A percentile compares a stretch with the other conserved stretches of the same genome.
Evolutionary conservation across 2,329 filamentous ascomycete genomes (phyloP).

Genomic region (Eutypella sp.): DNA sequence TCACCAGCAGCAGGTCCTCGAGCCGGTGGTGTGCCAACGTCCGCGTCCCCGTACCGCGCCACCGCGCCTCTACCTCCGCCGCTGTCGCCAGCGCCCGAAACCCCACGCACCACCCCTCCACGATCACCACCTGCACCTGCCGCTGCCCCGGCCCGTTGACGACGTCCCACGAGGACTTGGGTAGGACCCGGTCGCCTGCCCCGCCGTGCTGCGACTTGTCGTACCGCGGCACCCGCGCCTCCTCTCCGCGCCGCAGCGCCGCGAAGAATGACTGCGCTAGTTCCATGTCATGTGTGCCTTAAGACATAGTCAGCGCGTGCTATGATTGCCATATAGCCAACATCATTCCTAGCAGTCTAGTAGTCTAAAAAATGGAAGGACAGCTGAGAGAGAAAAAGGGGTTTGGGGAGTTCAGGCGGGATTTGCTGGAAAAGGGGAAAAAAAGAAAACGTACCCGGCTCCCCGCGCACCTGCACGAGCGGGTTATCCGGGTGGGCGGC

Average conservation of each 20-base stretch:
- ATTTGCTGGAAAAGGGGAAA: constrained; percentile 6
- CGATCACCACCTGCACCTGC: constrained; percentile 62
- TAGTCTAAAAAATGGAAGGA: no score
- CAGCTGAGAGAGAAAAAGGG: no score
- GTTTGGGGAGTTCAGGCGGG: constrained; percentile 2
- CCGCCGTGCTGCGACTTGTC: constrained; percentile 77
- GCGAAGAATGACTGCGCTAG: constrained; percentile 60
- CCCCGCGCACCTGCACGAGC: constrained; percentile 74
- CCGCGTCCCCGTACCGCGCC: constrained; percentile 45
- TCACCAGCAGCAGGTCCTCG: constrained; percentile 46
- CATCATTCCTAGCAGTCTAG: no score
- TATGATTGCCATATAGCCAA: constrained; percentile 1
- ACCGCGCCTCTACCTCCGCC: constrained; percentile 45
- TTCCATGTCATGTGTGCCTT: constrained; percentile 64
- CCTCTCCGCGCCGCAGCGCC: constrained; percentile 45
- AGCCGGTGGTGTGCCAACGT: constrained; percentile 44
- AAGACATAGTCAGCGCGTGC: background rate
- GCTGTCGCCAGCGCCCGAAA: constrained; percentile 63
- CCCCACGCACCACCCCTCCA: constrained; percentile 90
- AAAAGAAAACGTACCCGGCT: constrained; percentile 55
- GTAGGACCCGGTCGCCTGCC: constrained; percentile 67
- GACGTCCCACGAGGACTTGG: constrained; percentile 54
- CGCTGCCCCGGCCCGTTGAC: constrained; percentile 48
- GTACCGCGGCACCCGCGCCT: constrained; percentile 64
- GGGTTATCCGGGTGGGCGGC: constrained; percentile 63